Evolutionary conservation across 176 grass and related monocot genomes (phyloP).

Genomic region (Coix lacrymajobi): DNA sequence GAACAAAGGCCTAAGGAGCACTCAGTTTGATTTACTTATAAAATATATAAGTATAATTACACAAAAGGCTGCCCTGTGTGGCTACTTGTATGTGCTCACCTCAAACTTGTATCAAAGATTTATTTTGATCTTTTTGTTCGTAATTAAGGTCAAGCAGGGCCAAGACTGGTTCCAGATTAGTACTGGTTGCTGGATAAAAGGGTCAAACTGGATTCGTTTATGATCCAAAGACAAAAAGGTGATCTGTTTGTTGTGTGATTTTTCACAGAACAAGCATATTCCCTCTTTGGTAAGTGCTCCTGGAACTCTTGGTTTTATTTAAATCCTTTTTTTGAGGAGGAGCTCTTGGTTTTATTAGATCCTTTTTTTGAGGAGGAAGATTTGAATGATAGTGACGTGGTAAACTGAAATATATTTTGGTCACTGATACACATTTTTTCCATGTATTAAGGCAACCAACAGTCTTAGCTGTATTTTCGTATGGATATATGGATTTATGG

Average conservation of each 20-base stretch:
- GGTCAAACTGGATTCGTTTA: not conserved
- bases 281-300: not conserved
- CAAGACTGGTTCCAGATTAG: not conserved
- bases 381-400: not conserved
- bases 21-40: not conserved
- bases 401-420: not conserved
- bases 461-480: not conserved
- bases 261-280: not conserved
- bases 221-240: not conserved
- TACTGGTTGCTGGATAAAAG: not conserved
- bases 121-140: not conserved
- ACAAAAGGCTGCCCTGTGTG: not conserved
- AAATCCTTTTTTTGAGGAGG: not conserved
- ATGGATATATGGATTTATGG: not conserved
- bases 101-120: not conserved
- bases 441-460: not conserved
- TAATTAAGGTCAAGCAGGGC: not conserved
- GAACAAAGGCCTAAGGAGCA: not conserved
- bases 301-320: not conserved
- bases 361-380: not conserved
- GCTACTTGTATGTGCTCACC: not conserved
- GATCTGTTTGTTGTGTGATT: not conserved
- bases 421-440: not conserved
- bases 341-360: not conserved
- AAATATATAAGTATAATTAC: not conserved